Base-by-base conservation (phyloP, 768 basidiomycete genomes). In the Termitomyces sp. region DNA sequence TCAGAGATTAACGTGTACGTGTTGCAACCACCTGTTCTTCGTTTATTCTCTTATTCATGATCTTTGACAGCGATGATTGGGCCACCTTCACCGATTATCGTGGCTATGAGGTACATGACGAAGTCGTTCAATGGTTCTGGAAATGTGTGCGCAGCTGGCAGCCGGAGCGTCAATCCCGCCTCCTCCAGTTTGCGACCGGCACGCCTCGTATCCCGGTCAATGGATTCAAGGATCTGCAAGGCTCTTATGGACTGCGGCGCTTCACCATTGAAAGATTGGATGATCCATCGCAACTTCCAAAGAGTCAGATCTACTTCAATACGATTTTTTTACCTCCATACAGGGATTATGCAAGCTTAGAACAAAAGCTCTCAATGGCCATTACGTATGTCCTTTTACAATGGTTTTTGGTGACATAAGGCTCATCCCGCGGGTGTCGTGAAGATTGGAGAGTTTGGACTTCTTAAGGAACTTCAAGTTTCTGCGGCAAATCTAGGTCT, bases 61-160 rank as follows among this genome's bases (percentile, higher is more conserved):
- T 42, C 61, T 6, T 52, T 4, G 20, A 22, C 30, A 92, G 91
- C 63, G 95, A 98, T 63, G 96, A 97, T 72, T 98, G 97, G 97
- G 93, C 89, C 69, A 98, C 98, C 77, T 97, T 95, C 75, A 99
- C 97, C 39, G 97, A 98, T 71, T 98, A 98, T 76, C 89, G 96
- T 64, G 96, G 94, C 16, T 96, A 95, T 69, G 92, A 95, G 75
- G 86, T 92, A 75, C 91, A 89, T 67, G 94, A 96, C 69, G 93
- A 96, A 68, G 92, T 95, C 50, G 95, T 99, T 58, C 94, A 98
- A 69, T 99, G 97, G 97, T 99, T 99, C 88, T 99, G 97, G 97
- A 94, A 98, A 77, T 95, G 93, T 67, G 93, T 99, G 47, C 89
- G 93, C 64, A 86, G 89, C 66, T 99, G 97, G 97, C 96, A 96